Evolutionary conservation across 352 stramenopile genomes (phyloP), one percentile per base, ranked within the genome.

Genomic region (Plasmopara halstedii): DNA sequence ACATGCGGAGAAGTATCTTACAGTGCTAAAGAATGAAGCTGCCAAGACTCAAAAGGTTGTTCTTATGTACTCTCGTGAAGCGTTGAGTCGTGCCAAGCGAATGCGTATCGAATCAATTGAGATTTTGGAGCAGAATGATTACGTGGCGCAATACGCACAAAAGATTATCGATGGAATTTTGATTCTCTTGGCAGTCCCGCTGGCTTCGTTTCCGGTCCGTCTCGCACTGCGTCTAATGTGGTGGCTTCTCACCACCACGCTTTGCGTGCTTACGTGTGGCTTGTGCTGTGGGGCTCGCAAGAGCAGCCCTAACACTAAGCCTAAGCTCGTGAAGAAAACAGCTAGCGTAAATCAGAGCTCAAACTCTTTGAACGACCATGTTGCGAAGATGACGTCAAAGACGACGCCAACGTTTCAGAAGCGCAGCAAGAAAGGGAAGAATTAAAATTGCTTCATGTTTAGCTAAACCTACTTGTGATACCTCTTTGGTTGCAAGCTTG

Each of bases 141-240:
- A 75, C 34, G 62, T 87, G 17, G 69, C 70, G 1, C 44, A 55
- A 14, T 62, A 86, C 58, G 75, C 78, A 13, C 75, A 83, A 50
- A 75, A 70, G 50, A 79, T 87, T 34, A 67, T 89, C 7, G 78
- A 89, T 34, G 58, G 62, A 5, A 61, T 73, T 42, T 56, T 89
- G 15, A 33, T 76, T 5, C 37, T 71, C 15, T 38, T 89, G 40
- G 53, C 64, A 0, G 46, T 73, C 2, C 75, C 78, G 33, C 42
- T 87, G 18, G 67, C 64, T 49, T 51, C 75, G 19, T 39, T 87
- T 26, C 46, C 68, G 38, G 50, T 82, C 25, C 71, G 73, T 23
- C 42, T 87, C 21, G 58, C 59, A 9, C 40, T 87, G 35, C 72
- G 64, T 26, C 29, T 83, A 3, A 46, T 56, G 14, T 85, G 70